Conservation (phyloP, 768 basidiomycete genomes). For the Mycena venus region DNA sequence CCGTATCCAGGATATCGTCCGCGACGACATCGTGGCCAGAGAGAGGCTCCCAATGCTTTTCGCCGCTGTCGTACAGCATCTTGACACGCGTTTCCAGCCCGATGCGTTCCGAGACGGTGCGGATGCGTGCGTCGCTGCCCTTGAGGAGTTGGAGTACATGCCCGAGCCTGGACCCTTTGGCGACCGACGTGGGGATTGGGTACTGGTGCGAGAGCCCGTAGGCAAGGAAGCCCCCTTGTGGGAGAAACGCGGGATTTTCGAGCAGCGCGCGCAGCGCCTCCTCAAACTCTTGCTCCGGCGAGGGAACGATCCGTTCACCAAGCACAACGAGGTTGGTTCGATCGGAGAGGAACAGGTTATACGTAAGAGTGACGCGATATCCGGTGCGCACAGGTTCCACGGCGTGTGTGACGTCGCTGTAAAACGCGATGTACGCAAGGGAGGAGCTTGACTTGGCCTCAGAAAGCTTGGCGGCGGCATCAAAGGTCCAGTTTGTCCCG, state of each 20-base stretch:
- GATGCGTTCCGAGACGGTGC: background rate
- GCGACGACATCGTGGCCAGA: background rate
- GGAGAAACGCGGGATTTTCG: background rate
- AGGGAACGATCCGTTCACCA: background rate
- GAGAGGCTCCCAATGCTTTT: too few relatives aligned
- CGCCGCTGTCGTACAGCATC: background rate
- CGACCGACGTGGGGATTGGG: background rate
- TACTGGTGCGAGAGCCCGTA: slow-evolving; percentile 27
- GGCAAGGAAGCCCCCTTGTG: background rate
- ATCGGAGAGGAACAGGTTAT: slow-evolving; percentile 53
- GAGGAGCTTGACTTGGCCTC: background rate
- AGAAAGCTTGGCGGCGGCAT: background rate
- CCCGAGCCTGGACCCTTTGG: background rate
- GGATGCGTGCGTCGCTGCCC: slow-evolving; percentile 9
- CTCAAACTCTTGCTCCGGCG: background rate
- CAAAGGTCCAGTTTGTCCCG: background rate
- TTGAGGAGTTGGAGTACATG: background rate
- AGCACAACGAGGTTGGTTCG: too few relatives aligned
- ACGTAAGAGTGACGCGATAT: slow-evolving; percentile 58
- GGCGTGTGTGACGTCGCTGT: slow-evolving; percentile 10
- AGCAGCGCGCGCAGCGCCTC: background rate
- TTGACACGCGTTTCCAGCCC: background rate
- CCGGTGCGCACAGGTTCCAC: slow-evolving; percentile 55
- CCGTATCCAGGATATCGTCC: slow-evolving; percentile 3
- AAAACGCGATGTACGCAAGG: slow-evolving; percentile 4